A percentile compares a stretch with the other conserved stretches of the same genome.
These are phyloP conservation scores for Saksenaea oblongispora DNA, from an alignment of 371 early-diverging fungal species.

Conservation along the genomic window DNA sequence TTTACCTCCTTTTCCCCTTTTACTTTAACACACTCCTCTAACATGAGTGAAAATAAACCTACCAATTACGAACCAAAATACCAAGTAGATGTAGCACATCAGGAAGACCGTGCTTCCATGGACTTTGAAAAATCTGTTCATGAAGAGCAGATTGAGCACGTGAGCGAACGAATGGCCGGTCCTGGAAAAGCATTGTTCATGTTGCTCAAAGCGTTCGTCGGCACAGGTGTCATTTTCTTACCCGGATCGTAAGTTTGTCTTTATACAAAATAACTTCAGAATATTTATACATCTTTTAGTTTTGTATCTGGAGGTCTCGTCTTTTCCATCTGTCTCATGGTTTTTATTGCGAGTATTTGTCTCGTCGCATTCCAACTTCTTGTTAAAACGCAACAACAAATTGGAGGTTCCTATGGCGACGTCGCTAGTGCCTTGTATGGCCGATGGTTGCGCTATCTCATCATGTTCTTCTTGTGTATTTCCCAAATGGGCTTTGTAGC, in stretches of 20 bases:
- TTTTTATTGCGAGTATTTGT: constrained; percentile 33
- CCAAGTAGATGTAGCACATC: constrained; percentile 12
- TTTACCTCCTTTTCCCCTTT: constrained; percentile 3
- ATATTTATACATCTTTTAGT: constrained; percentile 18
- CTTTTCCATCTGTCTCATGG: constrained; percentile 37
- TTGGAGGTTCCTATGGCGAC: constrained; percentile 80
- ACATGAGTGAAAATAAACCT: constrained; percentile 5
- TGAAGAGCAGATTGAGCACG: constrained; percentile 22
- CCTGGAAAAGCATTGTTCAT: constrained; percentile 72
- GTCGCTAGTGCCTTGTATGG: constrained; percentile 76
- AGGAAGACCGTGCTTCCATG: constrained; percentile 14
- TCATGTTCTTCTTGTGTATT: constrained; percentile 69
- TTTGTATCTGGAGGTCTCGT: constrained; percentile 49
- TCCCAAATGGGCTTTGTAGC: constrained; percentile 83
- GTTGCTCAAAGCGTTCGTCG: constrained; percentile 79
- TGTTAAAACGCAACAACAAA: constrained; percentile 31
- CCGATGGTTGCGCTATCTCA: constrained; percentile 57
- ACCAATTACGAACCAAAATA: constrained; percentile 10
- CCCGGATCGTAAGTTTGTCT: constrained; percentile 14
- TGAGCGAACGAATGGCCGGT: constrained; percentile 48
- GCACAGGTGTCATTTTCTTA: constrained; percentile 66
- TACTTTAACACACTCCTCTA: neutral
- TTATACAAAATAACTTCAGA: too few species aligned
- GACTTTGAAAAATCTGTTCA: constrained; percentile 18
- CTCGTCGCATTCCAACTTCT: constrained; percentile 35